These are phyloP conservation scores for Mortierella sp. DNA, from an alignment of 371 early-diverging fungal species.

Conservation along the genomic window DNA sequence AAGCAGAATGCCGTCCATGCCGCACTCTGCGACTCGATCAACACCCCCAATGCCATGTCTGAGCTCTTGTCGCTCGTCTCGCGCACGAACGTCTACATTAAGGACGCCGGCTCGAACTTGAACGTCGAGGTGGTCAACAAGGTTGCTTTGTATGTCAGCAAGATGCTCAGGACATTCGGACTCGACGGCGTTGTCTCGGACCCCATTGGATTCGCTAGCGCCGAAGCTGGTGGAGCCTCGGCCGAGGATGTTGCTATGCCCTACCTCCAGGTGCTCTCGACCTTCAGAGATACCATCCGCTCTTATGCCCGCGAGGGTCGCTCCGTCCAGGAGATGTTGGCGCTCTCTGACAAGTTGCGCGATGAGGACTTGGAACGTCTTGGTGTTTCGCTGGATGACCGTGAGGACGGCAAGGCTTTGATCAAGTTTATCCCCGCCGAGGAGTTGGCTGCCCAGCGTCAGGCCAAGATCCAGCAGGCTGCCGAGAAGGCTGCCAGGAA, in stretches of 20 bases:
- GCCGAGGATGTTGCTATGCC: slow-evolving; percentile 84
- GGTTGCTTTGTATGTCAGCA: slow-evolving; percentile 86
- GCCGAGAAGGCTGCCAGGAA: slow-evolving; percentile 77
- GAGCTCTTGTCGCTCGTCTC: slow-evolving; percentile 87
- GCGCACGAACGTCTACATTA: slow-evolving; percentile 87
- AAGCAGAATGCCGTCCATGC: slow-evolving; percentile 82
- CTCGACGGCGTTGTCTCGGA: slow-evolving; percentile 70
- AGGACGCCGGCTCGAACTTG: slow-evolving; percentile 62
- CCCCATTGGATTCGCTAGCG: slow-evolving; percentile 67
- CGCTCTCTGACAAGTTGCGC: slow-evolving; percentile 87
- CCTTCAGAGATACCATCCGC: slow-evolving; percentile 92
- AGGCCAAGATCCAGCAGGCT: slow-evolving; percentile 71
- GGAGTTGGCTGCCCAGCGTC: slow-evolving; percentile 75
- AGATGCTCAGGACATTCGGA: slow-evolving; percentile 82
- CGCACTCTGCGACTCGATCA: slow-evolving; percentile 95
- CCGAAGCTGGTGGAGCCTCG: slow-evolving; percentile 58
- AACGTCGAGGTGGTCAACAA: slow-evolving; percentile 79
- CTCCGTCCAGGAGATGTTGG: slow-evolving; percentile 73
- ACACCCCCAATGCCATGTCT: slow-evolving; percentile 89
- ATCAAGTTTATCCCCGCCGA: slow-evolving; percentile 91
- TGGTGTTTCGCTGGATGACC: slow-evolving; percentile 94
- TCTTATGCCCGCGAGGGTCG: slow-evolving; percentile 71
- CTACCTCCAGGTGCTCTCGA: slow-evolving; percentile 82
- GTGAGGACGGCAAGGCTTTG: slow-evolving; percentile 92
- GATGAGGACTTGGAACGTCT: slow-evolving; percentile 89